Conservation (phyloP, 2,329 filamentous ascomycete species). For the Leptographium flavum region DNA sequence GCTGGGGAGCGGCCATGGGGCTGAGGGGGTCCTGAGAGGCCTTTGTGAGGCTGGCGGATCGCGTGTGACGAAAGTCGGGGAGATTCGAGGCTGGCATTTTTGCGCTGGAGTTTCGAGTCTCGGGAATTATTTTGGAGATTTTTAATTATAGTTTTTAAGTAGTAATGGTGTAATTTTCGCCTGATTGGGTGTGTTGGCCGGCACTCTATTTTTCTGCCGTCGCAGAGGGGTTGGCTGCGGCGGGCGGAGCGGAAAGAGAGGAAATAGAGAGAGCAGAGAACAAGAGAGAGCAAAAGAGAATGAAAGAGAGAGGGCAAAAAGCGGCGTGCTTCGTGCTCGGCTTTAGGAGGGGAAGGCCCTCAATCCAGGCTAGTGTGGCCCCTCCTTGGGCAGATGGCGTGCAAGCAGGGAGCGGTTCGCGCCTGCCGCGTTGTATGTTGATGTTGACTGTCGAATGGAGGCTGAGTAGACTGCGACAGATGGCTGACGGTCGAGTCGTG, state of each 20-base stretch:
- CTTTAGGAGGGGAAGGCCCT: background rate
- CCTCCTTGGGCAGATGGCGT: background rate
- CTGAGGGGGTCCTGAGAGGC: constrained; percentile 22
- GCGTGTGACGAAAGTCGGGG: constrained; percentile 28
- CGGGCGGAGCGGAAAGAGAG: background rate
- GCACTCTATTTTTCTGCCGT: background rate
- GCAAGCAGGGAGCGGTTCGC: background rate
- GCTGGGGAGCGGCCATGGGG: constrained; percentile 21
- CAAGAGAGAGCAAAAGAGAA: background rate
- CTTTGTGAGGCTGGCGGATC: constrained; percentile 43
- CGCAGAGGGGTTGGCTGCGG: background rate
- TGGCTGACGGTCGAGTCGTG: no score
- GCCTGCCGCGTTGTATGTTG: no score
- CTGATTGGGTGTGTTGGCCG: background rate
- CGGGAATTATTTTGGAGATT: background rate
- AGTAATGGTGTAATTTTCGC: background rate
- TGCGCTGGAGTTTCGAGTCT: background rate
- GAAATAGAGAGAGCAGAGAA: background rate
- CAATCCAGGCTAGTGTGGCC: background rate
- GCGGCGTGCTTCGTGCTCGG: background rate
- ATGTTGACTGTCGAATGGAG: no score
- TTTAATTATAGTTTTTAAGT: constrained; percentile 1
- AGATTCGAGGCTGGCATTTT: constrained; percentile 16
- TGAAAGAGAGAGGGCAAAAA: background rate
- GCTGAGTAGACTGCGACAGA: no score